phyloP scores from a whole-genome alignment of 2,329 filamentous ascomycete genomes.

The Cercospora citrullina region DNA sequence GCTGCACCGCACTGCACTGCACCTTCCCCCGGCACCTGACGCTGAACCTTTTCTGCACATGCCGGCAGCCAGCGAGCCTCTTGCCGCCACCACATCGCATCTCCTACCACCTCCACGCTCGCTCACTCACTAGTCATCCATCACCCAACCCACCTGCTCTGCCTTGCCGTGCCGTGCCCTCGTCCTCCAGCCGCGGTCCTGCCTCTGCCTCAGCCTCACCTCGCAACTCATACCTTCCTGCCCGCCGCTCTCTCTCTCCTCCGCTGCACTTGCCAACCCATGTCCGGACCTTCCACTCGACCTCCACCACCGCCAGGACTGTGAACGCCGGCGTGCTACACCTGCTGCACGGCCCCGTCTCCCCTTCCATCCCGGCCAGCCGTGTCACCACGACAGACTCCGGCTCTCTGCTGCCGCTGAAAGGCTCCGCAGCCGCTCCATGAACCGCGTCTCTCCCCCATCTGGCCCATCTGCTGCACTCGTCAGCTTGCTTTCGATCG shows the following conservation, averaged over 20 bases:
- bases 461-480: conserved; percentile 2
- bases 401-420: neutral
- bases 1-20: neutral
- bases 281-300: neutral
- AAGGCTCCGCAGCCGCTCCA: conserved; percentile 13
- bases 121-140: neutral
- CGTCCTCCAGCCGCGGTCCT: neutral
- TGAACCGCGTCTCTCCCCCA: conserved; percentile 9
- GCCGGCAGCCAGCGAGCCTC: conserved; percentile 17
- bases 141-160: neutral
- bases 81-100: conserved; percentile 1
- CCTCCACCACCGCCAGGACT: neutral
- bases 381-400: conserved; percentile 4
- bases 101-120: neutral
- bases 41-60: conserved; percentile 17
- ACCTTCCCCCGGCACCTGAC: conserved; percentile 16
- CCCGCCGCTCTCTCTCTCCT: neutral
- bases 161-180: neutral
- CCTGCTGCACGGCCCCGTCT: conserved; percentile 4
- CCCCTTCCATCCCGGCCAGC: conserved; percentile 5
- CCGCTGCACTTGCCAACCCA: neutral
- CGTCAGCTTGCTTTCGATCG: neutral
- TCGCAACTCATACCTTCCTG: neutral
- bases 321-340: neutral
- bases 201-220: neutral